A percentile compares a stretch with the other conserved stretches of the same genome.
phyloP scores from a whole-genome alignment of 108 stramenopile genomes.

The Skeletonema costatum region DNA sequence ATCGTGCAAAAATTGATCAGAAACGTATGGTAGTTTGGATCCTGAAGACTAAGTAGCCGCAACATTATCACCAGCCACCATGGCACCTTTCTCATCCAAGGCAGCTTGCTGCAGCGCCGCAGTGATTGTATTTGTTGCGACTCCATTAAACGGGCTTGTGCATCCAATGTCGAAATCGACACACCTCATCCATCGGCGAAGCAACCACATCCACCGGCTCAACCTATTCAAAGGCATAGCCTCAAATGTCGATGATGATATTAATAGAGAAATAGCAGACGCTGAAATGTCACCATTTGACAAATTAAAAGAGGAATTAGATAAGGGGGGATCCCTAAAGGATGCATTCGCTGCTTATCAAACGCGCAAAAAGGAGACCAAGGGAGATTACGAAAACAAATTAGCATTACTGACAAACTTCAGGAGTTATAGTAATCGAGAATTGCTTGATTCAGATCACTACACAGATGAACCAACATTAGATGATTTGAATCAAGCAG shows the following conservation, averaged over 20 bases:
- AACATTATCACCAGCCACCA: background rate
- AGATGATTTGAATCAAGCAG: conserved; percentile 24
- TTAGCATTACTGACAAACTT: conserved; percentile 8
- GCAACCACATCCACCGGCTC: background rate
- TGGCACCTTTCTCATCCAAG: background rate
- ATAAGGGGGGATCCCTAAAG: background rate
- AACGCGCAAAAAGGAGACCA: conserved; percentile 6
- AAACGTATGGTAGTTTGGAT: too few species aligned
- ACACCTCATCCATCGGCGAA: background rate
- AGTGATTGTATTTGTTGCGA: background rate
- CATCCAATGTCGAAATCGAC: background rate
- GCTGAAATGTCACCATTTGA: conserved; percentile 1
- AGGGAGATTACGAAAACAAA: conserved; percentile 25
- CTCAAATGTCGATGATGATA: conserved; percentile 18
- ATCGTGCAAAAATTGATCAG: too few species aligned
- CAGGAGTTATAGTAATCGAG: conserved; percentile 16
- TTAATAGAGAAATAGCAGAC: conserved; percentile 12
- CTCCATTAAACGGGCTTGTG: background rate
- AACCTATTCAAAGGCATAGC: conserved; percentile 11
- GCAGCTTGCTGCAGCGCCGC: background rate
- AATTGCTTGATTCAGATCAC: conserved; percentile 19
- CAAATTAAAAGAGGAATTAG: conserved; percentile 11
- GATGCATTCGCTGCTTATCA: background rate
- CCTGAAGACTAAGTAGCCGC: too few species aligned
- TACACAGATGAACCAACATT: conserved; percentile 7